These are phyloP conservation scores for Cryphonectria parasitica DNA, from an alignment of 2,329 filamentous ascomycete genomes.

Conservation along the genomic window DNA sequence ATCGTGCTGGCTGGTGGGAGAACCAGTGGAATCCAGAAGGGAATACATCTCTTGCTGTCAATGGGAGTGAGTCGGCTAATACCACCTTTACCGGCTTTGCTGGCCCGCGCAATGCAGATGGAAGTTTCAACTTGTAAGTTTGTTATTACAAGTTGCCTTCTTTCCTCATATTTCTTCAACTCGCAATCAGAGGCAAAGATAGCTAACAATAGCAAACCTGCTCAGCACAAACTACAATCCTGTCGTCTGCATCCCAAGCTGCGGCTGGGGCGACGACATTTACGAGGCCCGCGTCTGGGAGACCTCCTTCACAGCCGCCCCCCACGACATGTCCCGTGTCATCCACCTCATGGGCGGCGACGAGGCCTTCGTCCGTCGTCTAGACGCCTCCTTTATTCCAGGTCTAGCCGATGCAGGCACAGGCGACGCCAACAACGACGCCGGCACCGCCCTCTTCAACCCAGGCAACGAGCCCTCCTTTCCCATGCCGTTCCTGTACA, in stretches of 20 bases:
- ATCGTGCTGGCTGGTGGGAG: slow-evolving; percentile 19
- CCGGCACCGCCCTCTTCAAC: slow-evolving; percentile 22
- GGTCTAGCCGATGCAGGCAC: slow-evolving; percentile 3
- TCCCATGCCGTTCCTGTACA: slow-evolving; percentile 57
- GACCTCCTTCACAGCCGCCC: slow-evolving; percentile 19
- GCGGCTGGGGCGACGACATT: slow-evolving; percentile 22
- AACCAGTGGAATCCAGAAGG: slow-evolving; percentile 21
- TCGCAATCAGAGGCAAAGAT: neutral
- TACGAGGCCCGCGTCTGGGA: slow-evolving; percentile 24
- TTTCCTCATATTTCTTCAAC: too few relatives aligned
- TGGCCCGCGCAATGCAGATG: slow-evolving; percentile 18
- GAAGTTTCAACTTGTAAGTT: slow-evolving; percentile 12
- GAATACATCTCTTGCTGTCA: slow-evolving; percentile 4
- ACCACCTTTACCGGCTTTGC: slow-evolving; percentile 17
- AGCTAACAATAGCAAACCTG: neutral
- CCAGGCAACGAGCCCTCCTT: slow-evolving; percentile 28
- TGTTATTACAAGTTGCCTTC: neutral
- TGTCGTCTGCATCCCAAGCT: slow-evolving; percentile 9
- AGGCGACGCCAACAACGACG: slow-evolving; percentile 20
- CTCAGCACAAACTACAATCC: slow-evolving; percentile 18
- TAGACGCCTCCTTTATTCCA: slow-evolving; percentile 22
- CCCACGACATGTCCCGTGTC: slow-evolving; percentile 23
- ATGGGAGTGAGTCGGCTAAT: neutral
- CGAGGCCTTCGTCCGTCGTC: slow-evolving; percentile 20
- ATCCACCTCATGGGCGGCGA: slow-evolving; percentile 24